A percentile compares a stretch with the other conserved stretches of the same genome.
These are phyloP conservation scores for Fomitopsis palustris DNA, from an alignment of 1,284 basidiomycete species.

Conservation along the genomic window DNA sequence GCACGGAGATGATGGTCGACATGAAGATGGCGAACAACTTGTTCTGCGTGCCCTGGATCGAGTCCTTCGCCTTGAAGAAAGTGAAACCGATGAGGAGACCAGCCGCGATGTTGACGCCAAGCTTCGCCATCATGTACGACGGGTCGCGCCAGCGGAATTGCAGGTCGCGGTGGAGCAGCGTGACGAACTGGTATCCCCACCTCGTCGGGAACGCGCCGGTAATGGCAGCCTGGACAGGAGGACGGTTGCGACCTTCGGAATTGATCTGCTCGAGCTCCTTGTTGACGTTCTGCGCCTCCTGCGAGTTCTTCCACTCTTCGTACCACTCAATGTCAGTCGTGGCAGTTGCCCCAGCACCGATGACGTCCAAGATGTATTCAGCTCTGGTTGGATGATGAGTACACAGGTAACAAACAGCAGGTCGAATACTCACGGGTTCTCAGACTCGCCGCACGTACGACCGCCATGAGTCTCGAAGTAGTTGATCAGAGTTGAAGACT, in stretches of 20 bases:
- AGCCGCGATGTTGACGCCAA: constrained; percentile 51
- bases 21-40: constrained; percentile 71
- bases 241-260: constrained; percentile 27
- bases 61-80: constrained; percentile 67
- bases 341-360: constrained; percentile 56
- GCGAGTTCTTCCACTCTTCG: constrained; percentile 29
- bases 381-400: constrained; percentile 36
- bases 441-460: constrained; percentile 32
- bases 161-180: constrained; percentile 47
- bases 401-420: constrained; percentile 25
- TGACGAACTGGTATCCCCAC: constrained; percentile 40
- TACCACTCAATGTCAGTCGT: constrained; percentile 32
- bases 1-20: constrained; percentile 41
- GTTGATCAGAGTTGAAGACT: constrained; percentile 51
- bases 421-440: constrained; percentile 39
- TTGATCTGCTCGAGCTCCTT: constrained; percentile 31
- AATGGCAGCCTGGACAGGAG: constrained; percentile 24
- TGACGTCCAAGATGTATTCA: constrained; percentile 69
- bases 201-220: constrained; percentile 48
- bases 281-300: constrained; percentile 21
- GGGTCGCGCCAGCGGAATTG: constrained; percentile 63
- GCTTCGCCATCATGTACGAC: constrained; percentile 75
- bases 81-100: constrained; percentile 68
- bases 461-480: constrained; percentile 72
- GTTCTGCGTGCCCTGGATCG: constrained; percentile 75